A percentile compares a stretch with the other conserved stretches of the same genome.
Evolutionary conservation across 169 alveolate genomes (phyloP).

Genomic region (Cryptosporidium xiaoi): DNA sequence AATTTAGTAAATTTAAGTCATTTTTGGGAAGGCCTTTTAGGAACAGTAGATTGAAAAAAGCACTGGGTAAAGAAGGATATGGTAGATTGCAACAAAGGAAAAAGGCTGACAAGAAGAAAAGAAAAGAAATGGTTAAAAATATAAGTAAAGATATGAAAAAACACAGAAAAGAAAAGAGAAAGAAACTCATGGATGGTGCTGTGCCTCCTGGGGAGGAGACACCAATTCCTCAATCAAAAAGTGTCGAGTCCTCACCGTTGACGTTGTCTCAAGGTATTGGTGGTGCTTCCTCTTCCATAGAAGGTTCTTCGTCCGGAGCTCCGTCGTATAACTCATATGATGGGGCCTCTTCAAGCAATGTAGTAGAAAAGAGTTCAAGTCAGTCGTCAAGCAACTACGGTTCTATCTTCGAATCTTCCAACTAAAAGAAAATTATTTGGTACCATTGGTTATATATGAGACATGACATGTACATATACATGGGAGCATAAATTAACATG

Average conservation of each 20-base stretch:
- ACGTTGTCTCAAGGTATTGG: no score
- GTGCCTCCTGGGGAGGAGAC: slow-evolving; percentile 34
- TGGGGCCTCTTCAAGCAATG: no score
- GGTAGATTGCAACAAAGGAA: slow-evolving; percentile 36
- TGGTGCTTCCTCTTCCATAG: no score
- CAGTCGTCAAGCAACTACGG: neutral
- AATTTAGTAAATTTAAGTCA: slow-evolving; percentile 38
- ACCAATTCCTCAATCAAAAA: slow-evolving; percentile 8
- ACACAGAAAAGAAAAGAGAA: slow-evolving; percentile 32
- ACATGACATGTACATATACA: no score
- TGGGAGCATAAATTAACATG: no score
- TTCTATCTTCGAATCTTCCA: slow-evolving; percentile 18
- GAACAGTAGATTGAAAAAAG: slow-evolving; percentile 28
- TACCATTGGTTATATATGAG: no score
- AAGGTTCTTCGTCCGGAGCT: no score
- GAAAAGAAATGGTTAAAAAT: slow-evolving; percentile 46
- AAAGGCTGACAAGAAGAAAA: slow-evolving; percentile 20
- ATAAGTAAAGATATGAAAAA: slow-evolving; percentile 30
- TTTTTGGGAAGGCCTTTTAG: slow-evolving; percentile 49
- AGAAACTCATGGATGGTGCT: slow-evolving; percentile 19
- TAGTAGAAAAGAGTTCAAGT: neutral
- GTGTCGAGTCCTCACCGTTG: neutral
- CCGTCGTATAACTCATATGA: no score
- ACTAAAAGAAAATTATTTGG: neutral
- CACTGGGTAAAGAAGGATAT: slow-evolving; percentile 61